Evolutionary conservation across 345 rosid species (phyloP), one percentile per base, ranked within the genome.

Genomic region (Pugionium dolabratum): DNA sequence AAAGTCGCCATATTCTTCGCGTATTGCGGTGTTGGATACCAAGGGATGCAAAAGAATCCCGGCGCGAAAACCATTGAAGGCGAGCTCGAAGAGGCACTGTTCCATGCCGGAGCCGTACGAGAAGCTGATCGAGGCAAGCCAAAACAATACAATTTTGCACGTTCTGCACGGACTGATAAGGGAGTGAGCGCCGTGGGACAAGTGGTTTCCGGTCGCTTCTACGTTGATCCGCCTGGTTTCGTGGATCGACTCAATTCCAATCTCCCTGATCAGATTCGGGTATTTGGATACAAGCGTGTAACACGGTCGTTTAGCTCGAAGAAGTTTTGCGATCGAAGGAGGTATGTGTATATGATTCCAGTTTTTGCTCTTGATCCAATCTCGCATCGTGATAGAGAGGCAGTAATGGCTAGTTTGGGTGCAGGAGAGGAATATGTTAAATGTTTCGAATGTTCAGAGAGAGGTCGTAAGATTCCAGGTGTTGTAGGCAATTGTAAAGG

Each of bases 31-130:
- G 99, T 88, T 0, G 99, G 96, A 0, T 93, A 93, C 73, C 97
- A 90, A 66, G 99, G 96, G 11, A 93, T 93, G 99, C 96, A 90
- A 56, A 90, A 87, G 54, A 93, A 90, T 37, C 97, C 96, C 0
- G 96, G 95, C 60, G 99, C 99, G 32, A 88, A 84, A 65, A 94
- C 99, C 75, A 94, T 90, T 7, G 97, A 94, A 79, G 92, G 92
- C 43, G 99, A 94, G 60, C 89, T 94, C 30, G 97, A 90, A 67
- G 96, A 94, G 68, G 95, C 96, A 42, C 87, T 93, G 39, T 90
- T 75, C 64, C 96, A 76, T 39, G 62, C 89, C 39, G 92, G 88
- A 45, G 95, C 88, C 4, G 89, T 94, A 45, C 70, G 86, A 2
- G 96, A 86, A 11, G 54, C 76, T 30, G 86, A 86, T 73, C 85